These are phyloP conservation scores for Setomelanomma holmii DNA, from an alignment of 2,329 filamentous ascomycete species.

Conservation along the genomic window DNA sequence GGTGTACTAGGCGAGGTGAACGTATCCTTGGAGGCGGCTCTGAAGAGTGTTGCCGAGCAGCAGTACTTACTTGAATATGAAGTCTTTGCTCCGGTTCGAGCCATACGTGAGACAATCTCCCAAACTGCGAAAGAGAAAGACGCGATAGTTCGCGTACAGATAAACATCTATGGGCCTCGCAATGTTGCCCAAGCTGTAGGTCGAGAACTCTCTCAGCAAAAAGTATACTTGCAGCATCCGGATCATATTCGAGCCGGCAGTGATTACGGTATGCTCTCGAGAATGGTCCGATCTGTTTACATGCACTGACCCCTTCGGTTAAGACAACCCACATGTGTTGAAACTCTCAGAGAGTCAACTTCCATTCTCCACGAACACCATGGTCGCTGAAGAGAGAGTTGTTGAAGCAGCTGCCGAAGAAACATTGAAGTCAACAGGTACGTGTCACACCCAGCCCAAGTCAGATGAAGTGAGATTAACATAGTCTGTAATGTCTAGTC, in stretches of 20 bases:
- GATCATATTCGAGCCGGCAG: conserved; percentile 18
- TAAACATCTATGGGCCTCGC: neutral
- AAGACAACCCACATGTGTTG: conserved; percentile 37
- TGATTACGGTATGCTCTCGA: conserved; percentile 15
- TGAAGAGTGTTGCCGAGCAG: conserved; percentile 22
- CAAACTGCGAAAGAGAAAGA: conserved; percentile 30
- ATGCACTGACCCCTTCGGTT: too few relatives aligned
- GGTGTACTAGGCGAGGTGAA: conserved; percentile 26
- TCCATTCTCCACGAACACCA: neutral
- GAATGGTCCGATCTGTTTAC: too few relatives aligned
- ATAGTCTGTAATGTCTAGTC: neutral
- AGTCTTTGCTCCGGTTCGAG: conserved; percentile 25
- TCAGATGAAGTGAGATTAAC: neutral
- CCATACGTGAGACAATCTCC: conserved; percentile 30
- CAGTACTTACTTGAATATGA: conserved; percentile 25
- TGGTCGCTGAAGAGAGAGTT: conserved; percentile 2
- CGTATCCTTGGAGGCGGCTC: conserved; percentile 23
- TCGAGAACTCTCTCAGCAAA: conserved; percentile 23
- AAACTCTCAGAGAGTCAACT: conserved; percentile 18
- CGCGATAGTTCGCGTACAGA: conserved; percentile 27
- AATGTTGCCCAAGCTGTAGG: conserved; percentile 17
- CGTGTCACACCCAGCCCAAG: neutral
- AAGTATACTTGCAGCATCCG: conserved; percentile 35
- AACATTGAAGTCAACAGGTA: conserved; percentile 16
- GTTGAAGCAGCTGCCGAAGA: conserved; percentile 7